Conservation (phyloP, 192 early-diverging fungal genomes). For the Coemansia sp. region DNA sequence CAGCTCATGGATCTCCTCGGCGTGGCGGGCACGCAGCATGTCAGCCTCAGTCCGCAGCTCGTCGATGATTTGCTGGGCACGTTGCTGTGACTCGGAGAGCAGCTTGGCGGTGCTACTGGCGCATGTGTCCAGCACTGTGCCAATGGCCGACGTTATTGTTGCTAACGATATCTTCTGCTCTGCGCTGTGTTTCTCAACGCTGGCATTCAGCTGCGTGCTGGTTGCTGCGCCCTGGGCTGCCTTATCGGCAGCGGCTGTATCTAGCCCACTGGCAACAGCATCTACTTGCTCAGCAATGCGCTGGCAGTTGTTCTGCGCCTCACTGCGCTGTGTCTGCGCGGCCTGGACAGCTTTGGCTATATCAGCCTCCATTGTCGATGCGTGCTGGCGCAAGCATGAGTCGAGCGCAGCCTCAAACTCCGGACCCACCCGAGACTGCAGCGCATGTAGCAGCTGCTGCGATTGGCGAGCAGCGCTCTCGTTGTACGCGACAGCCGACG, state of each 20-base stretch:
- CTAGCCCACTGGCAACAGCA: background rate
- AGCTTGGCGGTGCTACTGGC: background rate
- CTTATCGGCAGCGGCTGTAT: background rate
- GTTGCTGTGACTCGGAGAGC: background rate
- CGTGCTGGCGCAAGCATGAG: background rate
- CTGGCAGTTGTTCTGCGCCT: background rate
- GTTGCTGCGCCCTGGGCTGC: too few species aligned
- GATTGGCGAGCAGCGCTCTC: slow-evolving; percentile 9
- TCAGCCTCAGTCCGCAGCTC: background rate
- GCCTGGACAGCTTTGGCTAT: background rate
- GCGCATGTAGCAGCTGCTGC: slow-evolving; percentile 15
- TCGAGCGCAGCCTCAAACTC: slow-evolving; percentile 17
- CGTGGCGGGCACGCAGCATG: slow-evolving; percentile 9
- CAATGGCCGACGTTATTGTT: background rate
- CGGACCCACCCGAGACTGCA: slow-evolving; percentile 30
- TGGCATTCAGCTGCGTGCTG: background rate
- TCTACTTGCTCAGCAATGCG: background rate
- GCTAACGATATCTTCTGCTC: background rate
- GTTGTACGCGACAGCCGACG: background rate
- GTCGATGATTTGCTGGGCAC: slow-evolving; percentile 5
- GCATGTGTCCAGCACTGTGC: background rate
- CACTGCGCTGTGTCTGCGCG: background rate
- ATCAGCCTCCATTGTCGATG: background rate
- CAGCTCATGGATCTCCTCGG: slow-evolving; percentile 15
- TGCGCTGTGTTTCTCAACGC: background rate